Conservation (phyloP, 2,329 filamentous ascomycete species). For the Hymenoscyphus repandus region DNA sequence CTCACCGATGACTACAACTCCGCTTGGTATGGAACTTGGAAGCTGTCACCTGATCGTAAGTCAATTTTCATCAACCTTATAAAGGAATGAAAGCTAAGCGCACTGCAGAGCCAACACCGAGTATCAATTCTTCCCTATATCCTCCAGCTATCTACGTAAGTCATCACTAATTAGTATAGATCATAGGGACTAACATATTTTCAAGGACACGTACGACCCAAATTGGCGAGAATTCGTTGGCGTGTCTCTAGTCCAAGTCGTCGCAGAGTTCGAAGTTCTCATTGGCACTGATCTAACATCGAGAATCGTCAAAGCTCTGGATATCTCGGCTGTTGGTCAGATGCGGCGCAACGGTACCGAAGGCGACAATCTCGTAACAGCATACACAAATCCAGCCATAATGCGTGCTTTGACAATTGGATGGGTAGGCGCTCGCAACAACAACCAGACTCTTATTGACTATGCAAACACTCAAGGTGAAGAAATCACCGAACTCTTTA, state of each 20-base stretch:
- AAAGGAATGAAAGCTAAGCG: background rate
- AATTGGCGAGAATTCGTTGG: conserved; percentile 62
- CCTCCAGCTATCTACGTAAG: conserved; percentile 33
- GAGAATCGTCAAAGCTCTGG: conserved; percentile 47
- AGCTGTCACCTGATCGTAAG: conserved; percentile 34
- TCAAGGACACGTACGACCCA: conserved; percentile 52
- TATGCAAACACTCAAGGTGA: conserved; percentile 50
- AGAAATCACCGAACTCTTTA: conserved; percentile 51
- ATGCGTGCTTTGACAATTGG: conserved; percentile 56
- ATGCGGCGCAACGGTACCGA: conserved; percentile 55
- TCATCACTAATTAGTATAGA: background rate
- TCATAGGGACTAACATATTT: background rate
- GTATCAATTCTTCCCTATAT: conserved; percentile 31
- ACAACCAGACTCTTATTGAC: conserved; percentile 53
- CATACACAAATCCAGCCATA: conserved; percentile 37
- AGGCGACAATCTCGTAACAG: conserved; percentile 34
- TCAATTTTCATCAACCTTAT: background rate
- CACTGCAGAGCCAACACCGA: conserved; percentile 32
- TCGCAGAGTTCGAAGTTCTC: conserved; percentile 51
- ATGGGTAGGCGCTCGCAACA: conserved; percentile 49
- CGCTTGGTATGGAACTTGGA: conserved; percentile 39
- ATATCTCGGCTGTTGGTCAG: conserved; percentile 51
- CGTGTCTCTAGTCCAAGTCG: conserved; percentile 49
- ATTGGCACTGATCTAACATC: conserved; percentile 33
- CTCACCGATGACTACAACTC: conserved; percentile 35